These are phyloP conservation scores for Eleusine indica DNA, from an alignment of 176 grass and related monocot genomes.

Conservation along the genomic window DNA sequence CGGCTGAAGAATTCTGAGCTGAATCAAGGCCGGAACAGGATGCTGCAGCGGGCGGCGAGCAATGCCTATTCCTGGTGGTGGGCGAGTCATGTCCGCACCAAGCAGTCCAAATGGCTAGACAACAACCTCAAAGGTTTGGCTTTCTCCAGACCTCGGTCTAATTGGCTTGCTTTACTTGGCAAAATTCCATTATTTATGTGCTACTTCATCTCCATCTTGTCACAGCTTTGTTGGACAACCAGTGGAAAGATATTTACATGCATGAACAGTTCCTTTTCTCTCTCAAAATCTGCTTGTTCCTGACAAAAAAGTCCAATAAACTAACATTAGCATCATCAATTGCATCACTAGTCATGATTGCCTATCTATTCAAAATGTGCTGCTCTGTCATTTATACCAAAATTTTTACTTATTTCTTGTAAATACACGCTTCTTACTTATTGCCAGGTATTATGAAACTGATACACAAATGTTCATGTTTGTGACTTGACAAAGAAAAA, in stretches of 20 bases:
- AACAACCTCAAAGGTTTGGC: conserved; percentile 67
- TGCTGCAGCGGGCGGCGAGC: conserved; percentile 82
- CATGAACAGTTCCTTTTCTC: not conserved
- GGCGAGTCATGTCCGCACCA: conserved; percentile 89
- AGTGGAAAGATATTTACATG: not conserved
- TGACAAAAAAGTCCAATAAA: not conserved
- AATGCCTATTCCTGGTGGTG: conserved; percentile 95
- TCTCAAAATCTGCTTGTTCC: not conserved
- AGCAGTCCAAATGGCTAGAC: conserved; percentile 98
- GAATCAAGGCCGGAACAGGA: conserved; percentile 19
- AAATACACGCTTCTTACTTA: not conserved
- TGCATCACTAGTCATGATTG: not conserved
- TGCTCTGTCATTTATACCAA: not conserved
- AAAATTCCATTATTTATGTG: not conserved
- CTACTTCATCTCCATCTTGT: not conserved
- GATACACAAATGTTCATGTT: not conserved
- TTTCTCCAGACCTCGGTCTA: not conserved
- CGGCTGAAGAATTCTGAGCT: not conserved
- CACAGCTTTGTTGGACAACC: not conserved
- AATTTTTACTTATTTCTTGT: not conserved
- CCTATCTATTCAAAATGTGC: not conserved
- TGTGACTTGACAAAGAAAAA: not conserved
- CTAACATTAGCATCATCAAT: not conserved
- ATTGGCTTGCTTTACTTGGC: not conserved
- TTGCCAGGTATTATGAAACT: not conserved